Percentiles rank a stretch among this genome's conserved stretches.
These are phyloP conservation scores for Fusarium marasasianum DNA, from an alignment of 2,329 filamentous ascomycete species.

Conservation along the genomic window DNA sequence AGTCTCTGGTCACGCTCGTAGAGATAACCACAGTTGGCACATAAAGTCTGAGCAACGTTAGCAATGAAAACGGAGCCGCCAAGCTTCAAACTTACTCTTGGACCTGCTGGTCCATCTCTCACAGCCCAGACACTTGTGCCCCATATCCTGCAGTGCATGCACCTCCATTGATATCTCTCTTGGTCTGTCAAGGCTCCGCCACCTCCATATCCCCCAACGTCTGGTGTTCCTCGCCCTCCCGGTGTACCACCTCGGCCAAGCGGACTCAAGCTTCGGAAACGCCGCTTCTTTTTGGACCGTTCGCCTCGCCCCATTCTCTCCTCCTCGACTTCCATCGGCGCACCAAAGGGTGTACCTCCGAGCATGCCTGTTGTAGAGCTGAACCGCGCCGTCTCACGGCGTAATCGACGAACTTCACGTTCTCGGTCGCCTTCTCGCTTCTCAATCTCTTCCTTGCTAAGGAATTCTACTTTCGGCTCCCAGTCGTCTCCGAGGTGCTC, in stretches of 20 bases:
- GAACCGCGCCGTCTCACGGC: conserved; percentile 92
- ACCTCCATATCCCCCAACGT: conserved; percentile 77
- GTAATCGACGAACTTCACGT: conserved; percentile 83
- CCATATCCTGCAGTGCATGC: conserved; percentile 86
- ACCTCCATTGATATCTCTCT: conserved; percentile 87
- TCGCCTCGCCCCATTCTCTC: conserved; percentile 92
- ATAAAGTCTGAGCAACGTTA: conserved; percentile 71
- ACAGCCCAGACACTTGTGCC: conserved; percentile 95
- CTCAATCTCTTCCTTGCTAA: conserved; percentile 97
- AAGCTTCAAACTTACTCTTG: conserved; percentile 69
- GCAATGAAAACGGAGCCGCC: not conserved
- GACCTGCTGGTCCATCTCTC: conserved; percentile 85
- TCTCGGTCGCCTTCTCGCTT: conserved; percentile 95
- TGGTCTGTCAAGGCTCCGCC: conserved; percentile 75
- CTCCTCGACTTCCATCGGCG: conserved; percentile 68
- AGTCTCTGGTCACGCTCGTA: conserved; percentile 89
- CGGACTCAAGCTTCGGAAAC: conserved; percentile 89
- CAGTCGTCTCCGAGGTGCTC: conserved; percentile 87
- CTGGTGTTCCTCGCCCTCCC: conserved; percentile 81
- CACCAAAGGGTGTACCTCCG: conserved; percentile 74
- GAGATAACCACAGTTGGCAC: conserved; percentile 90
- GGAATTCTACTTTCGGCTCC: conserved; percentile 81
- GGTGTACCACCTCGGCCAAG: conserved; percentile 71
- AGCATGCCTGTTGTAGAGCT: conserved; percentile 85
- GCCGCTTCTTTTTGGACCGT: conserved; percentile 92